These are phyloP conservation scores for Lentinula sp. DNA, from an alignment of 768 basidiomycete species.

Conservation along the genomic window DNA sequence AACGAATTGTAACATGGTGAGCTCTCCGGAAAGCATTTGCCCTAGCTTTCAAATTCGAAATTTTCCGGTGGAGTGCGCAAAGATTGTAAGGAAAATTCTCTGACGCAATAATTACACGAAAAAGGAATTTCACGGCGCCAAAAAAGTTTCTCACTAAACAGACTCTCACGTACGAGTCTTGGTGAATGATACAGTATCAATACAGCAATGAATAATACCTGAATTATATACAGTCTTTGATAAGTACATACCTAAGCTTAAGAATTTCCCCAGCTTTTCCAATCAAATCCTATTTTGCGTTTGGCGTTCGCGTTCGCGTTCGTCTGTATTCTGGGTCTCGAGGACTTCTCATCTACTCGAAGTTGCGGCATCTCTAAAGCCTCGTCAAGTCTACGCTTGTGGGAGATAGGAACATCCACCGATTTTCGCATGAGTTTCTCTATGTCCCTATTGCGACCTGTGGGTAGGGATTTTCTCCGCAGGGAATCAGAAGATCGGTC, in stretches of 20 bases:
- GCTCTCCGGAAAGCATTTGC: not conserved
- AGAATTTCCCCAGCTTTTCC: constrained; percentile 1
- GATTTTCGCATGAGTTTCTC: not conserved
- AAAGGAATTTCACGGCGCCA: too few relatives aligned
- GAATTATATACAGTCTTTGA: not conserved
- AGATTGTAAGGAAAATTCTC: too few relatives aligned
- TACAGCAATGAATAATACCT: not conserved
- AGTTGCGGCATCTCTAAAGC: not conserved
- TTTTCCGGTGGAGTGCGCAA: too few relatives aligned
- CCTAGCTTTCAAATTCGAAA: too few relatives aligned
- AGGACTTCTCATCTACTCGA: not conserved
- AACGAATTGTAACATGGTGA: not conserved
- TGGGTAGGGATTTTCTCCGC: not conserved
- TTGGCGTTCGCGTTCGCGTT: not conserved
- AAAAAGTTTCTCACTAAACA: too few relatives aligned
- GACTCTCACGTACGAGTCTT: too few relatives aligned
- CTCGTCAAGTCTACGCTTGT: not conserved
- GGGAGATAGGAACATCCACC: not conserved
- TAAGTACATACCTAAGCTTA: not conserved
- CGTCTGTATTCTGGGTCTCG: not conserved
- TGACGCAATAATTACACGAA: too few relatives aligned
- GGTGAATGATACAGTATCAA: too few relatives aligned
- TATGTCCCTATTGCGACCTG: not conserved
- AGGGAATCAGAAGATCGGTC: not conserved
- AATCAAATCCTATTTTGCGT: not conserved